Evolutionary conservation across 352 stramenopile genomes (phyloP).

Genomic region (Phytopythium sindhum): DNA sequence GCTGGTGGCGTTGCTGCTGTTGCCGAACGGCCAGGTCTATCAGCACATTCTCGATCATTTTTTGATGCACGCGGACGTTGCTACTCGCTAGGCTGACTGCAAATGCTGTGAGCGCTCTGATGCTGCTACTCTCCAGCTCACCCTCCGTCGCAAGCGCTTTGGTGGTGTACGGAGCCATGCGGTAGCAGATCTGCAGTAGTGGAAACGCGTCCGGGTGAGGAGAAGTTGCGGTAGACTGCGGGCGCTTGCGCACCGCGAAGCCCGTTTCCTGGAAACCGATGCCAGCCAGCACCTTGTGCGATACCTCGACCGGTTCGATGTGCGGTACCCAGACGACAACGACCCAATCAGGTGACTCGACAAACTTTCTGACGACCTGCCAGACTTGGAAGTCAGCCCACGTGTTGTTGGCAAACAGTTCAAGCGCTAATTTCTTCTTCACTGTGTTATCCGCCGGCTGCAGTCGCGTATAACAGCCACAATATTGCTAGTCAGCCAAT

Average conservation of each 20-base stretch:
- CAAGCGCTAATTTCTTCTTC: slow-evolving; percentile 17
- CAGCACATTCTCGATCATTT: slow-evolving; percentile 14
- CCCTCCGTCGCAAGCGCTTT: slow-evolving; percentile 7
- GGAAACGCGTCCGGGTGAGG: not conserved
- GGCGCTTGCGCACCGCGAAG: slow-evolving; percentile 14
- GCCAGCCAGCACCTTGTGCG: slow-evolving; percentile 18
- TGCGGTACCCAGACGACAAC: slow-evolving; percentile 20
- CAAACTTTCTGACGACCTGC: slow-evolving; percentile 14
- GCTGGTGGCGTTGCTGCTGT: not conserved
- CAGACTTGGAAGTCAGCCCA: slow-evolving; percentile 15
- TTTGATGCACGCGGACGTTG: slow-evolving; percentile 12
- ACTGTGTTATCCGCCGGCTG: slow-evolving; percentile 4
- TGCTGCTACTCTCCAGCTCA: slow-evolving; percentile 1
- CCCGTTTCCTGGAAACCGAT: slow-evolving; percentile 17
- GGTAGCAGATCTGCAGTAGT: slow-evolving; percentile 14
- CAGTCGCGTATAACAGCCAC: not conserved
- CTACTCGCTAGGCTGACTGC: slow-evolving; percentile 15
- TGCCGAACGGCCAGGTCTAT: slow-evolving; percentile 7
- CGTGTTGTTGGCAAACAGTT: slow-evolving; percentile 14
- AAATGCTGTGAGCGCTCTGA: slow-evolving; percentile 18
- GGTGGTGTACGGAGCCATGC: slow-evolving; percentile 1
- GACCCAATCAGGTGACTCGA: slow-evolving; percentile 9
- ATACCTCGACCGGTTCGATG: slow-evolving; percentile 15
- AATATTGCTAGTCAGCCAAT: not conserved
- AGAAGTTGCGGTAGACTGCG: not conserved